Conservation (phyloP, 495 filamentous ascomycete species). For the Schizothecium vesticola region DNA sequence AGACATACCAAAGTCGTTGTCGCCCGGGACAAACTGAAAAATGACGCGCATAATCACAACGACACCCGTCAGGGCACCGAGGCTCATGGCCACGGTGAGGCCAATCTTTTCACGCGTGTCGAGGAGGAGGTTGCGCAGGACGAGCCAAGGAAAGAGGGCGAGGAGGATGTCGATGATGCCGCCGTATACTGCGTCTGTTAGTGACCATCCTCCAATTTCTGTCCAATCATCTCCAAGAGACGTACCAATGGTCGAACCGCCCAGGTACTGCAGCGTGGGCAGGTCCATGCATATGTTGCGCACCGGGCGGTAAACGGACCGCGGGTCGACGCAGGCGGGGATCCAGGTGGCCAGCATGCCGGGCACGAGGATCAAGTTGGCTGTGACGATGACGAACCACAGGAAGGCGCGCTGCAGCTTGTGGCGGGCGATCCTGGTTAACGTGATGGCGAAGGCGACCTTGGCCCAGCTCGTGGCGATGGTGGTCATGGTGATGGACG, state of each 20-base stretch:
- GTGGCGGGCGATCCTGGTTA: slow-evolving; percentile 11
- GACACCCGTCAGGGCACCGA: slow-evolving; percentile 21
- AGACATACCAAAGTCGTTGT: slow-evolving; percentile 16
- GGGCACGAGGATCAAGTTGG: slow-evolving; percentile 15
- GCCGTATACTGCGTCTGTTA: slow-evolving; percentile 12
- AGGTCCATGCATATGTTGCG: slow-evolving; percentile 9
- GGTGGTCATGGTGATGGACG: slow-evolving; percentile 7
- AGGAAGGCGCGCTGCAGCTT: slow-evolving; percentile 7
- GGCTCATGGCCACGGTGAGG: slow-evolving; percentile 30
- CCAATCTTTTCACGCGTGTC: slow-evolving; percentile 29
- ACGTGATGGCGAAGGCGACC: slow-evolving; percentile 19
- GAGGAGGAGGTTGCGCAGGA: slow-evolving; percentile 27
- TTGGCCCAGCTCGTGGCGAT: slow-evolving; percentile 18
- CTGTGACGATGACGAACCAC: slow-evolving; percentile 14
- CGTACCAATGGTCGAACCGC: slow-evolving; percentile 15
- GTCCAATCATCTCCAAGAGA: too few species aligned
- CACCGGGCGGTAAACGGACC: slow-evolving; percentile 6
- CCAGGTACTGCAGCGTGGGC: slow-evolving; percentile 10
- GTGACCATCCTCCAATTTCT: too few species aligned
- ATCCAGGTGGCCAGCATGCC: slow-evolving; percentile 16
- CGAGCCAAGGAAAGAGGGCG: slow-evolving; percentile 28
- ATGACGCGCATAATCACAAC: slow-evolving; percentile 16
- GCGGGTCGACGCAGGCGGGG: slow-evolving; percentile 17
- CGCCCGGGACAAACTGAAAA: slow-evolving; percentile 6
- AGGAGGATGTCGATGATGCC: slow-evolving; percentile 31